A percentile compares a stretch with the other conserved stretches of the same genome.
These are phyloP conservation scores for Hygrophorus russula DNA, from an alignment of 768 basidiomycete species.

Conservation along the genomic window DNA sequence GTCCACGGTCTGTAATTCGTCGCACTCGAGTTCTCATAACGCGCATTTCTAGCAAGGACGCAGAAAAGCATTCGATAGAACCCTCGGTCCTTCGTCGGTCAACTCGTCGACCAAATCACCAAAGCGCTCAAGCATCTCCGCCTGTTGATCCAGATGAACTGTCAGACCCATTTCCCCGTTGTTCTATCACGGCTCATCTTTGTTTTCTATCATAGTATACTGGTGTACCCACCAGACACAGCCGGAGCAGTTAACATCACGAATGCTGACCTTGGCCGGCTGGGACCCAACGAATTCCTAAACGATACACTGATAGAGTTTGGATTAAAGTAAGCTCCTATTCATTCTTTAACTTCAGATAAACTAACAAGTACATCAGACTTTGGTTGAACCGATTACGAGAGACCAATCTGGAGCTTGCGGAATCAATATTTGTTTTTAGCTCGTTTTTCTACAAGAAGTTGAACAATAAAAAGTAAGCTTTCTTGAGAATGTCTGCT, in stretches of 20 bases:
- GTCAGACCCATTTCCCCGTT: slow-evolving; percentile 24
- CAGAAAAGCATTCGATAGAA: slow-evolving; percentile 4
- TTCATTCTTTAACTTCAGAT: neutral
- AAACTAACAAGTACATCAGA: slow-evolving; percentile 25
- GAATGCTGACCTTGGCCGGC: slow-evolving; percentile 60
- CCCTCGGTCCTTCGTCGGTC: slow-evolving; percentile 21
- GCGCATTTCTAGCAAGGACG: neutral
- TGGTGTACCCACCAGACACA: slow-evolving; percentile 62
- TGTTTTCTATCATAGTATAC: slow-evolving; percentile 34
- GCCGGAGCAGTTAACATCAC: slow-evolving; percentile 77
- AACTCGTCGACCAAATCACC: slow-evolving; percentile 20
- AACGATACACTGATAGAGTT: slow-evolving; percentile 98
- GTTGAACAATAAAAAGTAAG: slow-evolving; percentile 58
- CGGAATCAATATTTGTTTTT: slow-evolving; percentile 77
- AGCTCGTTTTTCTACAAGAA: slow-evolving; percentile 99
- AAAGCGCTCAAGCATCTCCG: slow-evolving; percentile 14
- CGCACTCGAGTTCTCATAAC: neutral
- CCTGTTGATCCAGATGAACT: slow-evolving; percentile 49
- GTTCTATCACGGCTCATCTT: slow-evolving; percentile 1
- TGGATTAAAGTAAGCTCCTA: slow-evolving; percentile 66
- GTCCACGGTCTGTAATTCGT: neutral
- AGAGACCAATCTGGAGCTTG: slow-evolving; percentile 43
- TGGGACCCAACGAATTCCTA: slow-evolving; percentile 74
- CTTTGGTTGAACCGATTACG: slow-evolving; percentile 57
- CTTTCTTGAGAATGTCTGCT: neutral